Percentiles rank a stretch among this genome's conserved stretches.
Evolutionary conservation across 768 basidiomycete genomes (phyloP).

Genomic region (Podaxis pistillaris): DNA sequence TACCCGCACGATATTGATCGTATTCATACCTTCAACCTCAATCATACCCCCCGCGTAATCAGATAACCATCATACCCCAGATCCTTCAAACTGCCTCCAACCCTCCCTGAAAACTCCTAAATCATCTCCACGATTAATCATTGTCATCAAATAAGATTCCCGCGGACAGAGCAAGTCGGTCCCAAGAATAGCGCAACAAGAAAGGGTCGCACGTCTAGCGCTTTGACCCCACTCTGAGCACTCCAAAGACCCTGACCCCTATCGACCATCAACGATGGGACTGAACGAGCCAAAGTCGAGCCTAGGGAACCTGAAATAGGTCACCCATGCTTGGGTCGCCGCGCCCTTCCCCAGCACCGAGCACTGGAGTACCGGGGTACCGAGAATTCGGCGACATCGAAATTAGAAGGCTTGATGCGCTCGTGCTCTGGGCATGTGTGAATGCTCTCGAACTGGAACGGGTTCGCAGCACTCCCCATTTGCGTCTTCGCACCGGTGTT

Average conservation of each 20-base stretch:
- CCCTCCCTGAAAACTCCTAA: background rate
- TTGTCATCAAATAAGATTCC: background rate
- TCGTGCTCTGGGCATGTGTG: background rate
- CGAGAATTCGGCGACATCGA: background rate
- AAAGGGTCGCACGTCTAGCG: background rate
- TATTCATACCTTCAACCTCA: background rate
- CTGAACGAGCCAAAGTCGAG: background rate
- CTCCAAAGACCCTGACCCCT: background rate
- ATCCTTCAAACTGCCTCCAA: background rate
- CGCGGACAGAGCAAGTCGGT: background rate
- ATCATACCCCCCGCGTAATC: background rate
- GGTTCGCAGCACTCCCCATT: background rate
- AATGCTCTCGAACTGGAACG: background rate
- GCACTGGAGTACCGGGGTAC: background rate
- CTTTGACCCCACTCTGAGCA: background rate
- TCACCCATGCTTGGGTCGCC: background rate
- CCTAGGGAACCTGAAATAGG: background rate
- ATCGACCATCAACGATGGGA: background rate
- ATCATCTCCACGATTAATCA: background rate
- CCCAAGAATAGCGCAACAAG: background rate
- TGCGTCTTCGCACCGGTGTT: background rate
- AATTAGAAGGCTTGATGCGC: background rate
- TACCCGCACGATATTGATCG: background rate
- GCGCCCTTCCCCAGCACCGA: background rate
- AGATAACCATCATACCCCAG: background rate